Evolutionary conservation across 1,284 basidiomycete species (phyloP).

Genomic region (Malassezia japonica): DNA sequence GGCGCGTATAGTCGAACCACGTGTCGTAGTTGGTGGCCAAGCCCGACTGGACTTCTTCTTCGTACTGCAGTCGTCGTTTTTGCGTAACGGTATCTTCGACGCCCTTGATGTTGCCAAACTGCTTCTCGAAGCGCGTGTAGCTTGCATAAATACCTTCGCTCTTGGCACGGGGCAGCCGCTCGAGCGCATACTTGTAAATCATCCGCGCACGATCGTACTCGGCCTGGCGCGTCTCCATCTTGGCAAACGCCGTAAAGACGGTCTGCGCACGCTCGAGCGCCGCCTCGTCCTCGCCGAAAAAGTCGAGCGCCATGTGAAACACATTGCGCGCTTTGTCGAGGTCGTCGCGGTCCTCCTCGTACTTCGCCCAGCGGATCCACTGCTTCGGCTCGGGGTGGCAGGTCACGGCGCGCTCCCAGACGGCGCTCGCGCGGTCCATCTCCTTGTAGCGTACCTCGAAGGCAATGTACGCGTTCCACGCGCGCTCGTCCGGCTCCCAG

Average conservation of each 20-base stretch:
- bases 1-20: slow-evolving; percentile 90
- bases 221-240: slow-evolving; percentile 91
- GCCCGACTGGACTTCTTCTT: slow-evolving; percentile 24
- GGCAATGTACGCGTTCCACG: slow-evolving; percentile 97
- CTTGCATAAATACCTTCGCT: slow-evolving; percentile 73
- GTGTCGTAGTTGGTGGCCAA: slow-evolving; percentile 82
- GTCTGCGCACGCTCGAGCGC: slow-evolving; percentile 94
- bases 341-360: slow-evolving; percentile 76
- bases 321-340: slow-evolving; percentile 84
- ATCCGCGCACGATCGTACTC: slow-evolving; percentile 92
- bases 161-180: slow-evolving; percentile 79
- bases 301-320: slow-evolving; percentile 91
- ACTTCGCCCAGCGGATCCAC: slow-evolving; percentile 94
- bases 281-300: slow-evolving; percentile 93
- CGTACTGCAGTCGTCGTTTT: slow-evolving; percentile 92
- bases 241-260: slow-evolving; percentile 90
- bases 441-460: slow-evolving; percentile 88
- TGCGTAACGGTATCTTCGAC: slow-evolving; percentile 90
- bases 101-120: slow-evolving; percentile 77
- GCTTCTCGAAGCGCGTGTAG: slow-evolving; percentile 96
- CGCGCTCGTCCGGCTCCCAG: slow-evolving; percentile 99
- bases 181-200: slow-evolving; percentile 94
- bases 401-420: slow-evolving; percentile 91
- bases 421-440: slow-evolving; percentile 74
- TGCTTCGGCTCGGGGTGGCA: slow-evolving; percentile 85